Conservation (phyloP, 2,329 filamentous ascomycete species). For the Pseudocercospora musae region DNA sequence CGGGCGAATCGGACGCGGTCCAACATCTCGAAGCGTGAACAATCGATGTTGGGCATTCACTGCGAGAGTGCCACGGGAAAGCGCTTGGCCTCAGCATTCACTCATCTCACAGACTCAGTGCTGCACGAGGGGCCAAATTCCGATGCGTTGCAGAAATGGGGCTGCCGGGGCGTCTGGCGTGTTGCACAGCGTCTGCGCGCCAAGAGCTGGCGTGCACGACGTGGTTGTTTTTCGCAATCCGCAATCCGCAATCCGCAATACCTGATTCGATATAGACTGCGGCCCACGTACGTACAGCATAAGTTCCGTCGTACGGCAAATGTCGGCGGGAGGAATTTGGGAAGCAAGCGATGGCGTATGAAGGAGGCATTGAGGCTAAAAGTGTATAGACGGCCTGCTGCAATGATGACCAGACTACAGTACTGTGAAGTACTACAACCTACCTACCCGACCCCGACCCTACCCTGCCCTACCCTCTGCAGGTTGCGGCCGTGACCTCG, state of each 20-base stretch:
- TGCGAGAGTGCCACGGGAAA: not conserved
- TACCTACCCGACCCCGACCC: too few relatives aligned
- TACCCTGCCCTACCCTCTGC: not conserved
- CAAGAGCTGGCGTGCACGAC: not conserved
- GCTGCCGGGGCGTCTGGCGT: not conserved
- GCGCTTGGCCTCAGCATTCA: not conserved
- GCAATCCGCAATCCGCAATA: too few relatives aligned
- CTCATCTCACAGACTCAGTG: not conserved
- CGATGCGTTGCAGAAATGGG: not conserved
- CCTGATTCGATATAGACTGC: not conserved
- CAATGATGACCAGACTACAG: not conserved
- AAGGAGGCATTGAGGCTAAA: conserved; percentile 11
- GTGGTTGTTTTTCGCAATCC: conserved; percentile 6
- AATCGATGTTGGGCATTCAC: not conserved
- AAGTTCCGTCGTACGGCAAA: too few relatives aligned
- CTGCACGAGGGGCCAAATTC: not conserved
- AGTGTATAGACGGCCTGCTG: conserved; percentile 14
- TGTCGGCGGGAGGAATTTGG: conserved; percentile 1
- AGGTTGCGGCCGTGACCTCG: not conserved
- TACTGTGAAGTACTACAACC: too few relatives aligned
- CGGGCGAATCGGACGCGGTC: not conserved
- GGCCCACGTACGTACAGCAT: conserved; percentile 2
- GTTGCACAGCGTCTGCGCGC: not conserved
- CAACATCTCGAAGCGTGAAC: not conserved
- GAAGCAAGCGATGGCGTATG: conserved; percentile 5